Conservation (phyloP, 129 eudicot species). For the Cynara cardunculus region DNA sequence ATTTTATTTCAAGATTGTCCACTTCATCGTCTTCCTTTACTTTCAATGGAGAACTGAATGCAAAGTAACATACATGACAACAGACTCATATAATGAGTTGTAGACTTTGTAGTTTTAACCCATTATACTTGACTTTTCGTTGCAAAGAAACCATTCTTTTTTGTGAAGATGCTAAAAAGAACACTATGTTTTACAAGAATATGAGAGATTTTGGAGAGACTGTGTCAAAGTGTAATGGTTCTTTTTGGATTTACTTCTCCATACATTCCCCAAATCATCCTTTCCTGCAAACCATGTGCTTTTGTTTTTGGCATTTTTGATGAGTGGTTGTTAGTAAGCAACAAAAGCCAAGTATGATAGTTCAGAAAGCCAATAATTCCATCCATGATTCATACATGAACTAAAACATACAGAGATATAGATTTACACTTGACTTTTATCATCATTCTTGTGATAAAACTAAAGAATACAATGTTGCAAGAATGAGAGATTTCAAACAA, state of each 20-base stretch:
- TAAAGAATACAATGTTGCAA: background rate
- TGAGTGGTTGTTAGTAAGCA: background rate
- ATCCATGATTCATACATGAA: no score
- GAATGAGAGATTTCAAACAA: background rate
- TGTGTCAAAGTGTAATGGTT: background rate
- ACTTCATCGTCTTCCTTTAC: conserved; percentile 98
- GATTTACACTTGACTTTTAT: no score
- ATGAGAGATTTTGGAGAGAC: background rate
- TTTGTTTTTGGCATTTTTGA: background rate
- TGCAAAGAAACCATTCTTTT: background rate
- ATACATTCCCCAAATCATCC: background rate
- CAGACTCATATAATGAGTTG: background rate
- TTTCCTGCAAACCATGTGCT: background rate
- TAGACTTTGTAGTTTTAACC: background rate
- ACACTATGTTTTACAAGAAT: background rate
- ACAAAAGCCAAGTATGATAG: background rate
- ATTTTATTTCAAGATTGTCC: conserved; percentile 76
- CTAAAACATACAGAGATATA: no score
- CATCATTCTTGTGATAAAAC: background rate
- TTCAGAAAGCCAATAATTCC: background rate
- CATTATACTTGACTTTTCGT: background rate
- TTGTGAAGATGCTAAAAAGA: background rate
- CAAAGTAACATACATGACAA: conserved; percentile 4
- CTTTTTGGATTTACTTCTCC: background rate
- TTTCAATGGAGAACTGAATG: conserved; percentile 77